Evolutionary conservation across 345 rosid genomes (phyloP).

Genomic region (Salix arbutifolia): DNA sequence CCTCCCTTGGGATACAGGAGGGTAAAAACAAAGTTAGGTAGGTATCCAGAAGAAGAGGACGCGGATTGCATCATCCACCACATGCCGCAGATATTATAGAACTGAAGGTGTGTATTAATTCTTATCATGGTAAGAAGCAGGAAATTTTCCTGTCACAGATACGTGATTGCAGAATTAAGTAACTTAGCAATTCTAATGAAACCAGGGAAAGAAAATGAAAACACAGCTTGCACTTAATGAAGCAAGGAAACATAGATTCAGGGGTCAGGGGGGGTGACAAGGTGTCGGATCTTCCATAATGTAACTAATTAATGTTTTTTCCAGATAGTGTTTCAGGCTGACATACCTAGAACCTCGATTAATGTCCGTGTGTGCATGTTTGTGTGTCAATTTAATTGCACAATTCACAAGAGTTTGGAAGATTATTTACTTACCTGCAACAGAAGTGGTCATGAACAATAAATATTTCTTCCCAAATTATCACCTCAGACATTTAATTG

Average conservation of each 20-base stretch:
- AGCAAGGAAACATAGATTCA: neutral
- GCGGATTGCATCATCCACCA: neutral
- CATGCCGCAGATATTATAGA: neutral
- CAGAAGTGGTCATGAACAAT: neutral
- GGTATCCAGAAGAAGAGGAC: neutral
- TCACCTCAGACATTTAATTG: conserved; percentile 1
- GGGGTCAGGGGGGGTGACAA: neutral
- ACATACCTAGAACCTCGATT: neutral
- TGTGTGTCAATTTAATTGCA: neutral
- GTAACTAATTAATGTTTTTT: neutral
- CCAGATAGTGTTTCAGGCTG: neutral
- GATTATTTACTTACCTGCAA: neutral
- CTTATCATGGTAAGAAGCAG: neutral
- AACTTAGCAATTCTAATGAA: neutral
- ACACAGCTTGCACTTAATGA: neutral
- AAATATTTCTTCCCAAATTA: neutral
- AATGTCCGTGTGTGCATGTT: neutral
- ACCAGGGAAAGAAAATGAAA: neutral
- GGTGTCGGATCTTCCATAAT: neutral
- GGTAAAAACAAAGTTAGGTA: neutral
- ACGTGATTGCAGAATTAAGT: neutral
- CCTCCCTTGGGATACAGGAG: neutral
- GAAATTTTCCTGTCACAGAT: neutral
- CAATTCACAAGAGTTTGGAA: neutral
- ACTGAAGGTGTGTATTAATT: neutral